Percentiles rank a stretch among this genome's conserved stretches.
phyloP scores from a whole-genome alignment of 768 basidiomycete species.

The Cubamyces sp. region DNA sequence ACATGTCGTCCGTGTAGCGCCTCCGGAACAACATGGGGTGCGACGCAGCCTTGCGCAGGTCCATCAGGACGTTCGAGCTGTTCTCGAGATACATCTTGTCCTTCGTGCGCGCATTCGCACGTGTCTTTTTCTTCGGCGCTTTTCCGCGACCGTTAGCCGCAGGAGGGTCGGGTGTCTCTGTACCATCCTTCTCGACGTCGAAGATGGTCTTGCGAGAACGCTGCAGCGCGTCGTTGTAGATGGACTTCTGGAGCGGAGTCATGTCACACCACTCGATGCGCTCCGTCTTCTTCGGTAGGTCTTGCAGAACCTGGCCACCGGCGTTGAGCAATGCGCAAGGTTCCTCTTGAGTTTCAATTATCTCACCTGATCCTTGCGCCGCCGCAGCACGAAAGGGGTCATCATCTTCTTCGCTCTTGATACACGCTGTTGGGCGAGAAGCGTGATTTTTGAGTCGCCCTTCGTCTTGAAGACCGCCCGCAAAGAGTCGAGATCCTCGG shows the following conservation, averaged over 20 bases:
- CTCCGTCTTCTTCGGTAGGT: conserved; percentile 91
- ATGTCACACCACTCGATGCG: conserved; percentile 95
- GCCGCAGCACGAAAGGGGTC: conserved; percentile 97
- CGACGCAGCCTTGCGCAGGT: conserved; percentile 92
- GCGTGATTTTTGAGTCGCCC: conserved; percentile 84
- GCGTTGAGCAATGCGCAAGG: neutral
- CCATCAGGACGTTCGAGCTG: conserved; percentile 94
- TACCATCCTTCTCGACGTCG: conserved; percentile 45
- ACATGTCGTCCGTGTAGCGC: conserved; percentile 74
- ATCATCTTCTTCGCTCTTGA: conserved; percentile 98
- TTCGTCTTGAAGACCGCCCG: conserved; percentile 97
- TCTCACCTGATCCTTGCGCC: conserved; percentile 89
- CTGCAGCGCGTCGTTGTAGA: conserved; percentile 86
- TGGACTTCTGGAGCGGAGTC: conserved; percentile 77
- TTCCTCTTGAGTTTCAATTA: neutral
- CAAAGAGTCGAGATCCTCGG: conserved; percentile 72
- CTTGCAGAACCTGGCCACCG: conserved; percentile 74
- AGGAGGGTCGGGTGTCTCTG: conserved; percentile 38
- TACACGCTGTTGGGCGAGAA: conserved; percentile 91
- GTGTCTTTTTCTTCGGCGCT: conserved; percentile 49
- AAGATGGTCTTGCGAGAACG: conserved; percentile 82
- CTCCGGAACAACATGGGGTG: conserved; percentile 97
- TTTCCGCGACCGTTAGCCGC: conserved; percentile 34
- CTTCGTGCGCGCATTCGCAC: conserved; percentile 49
- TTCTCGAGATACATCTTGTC: conserved; percentile 78